A percentile compares a stretch with the other conserved stretches of the same genome.
These are phyloP conservation scores for Neoboletus brunneissimus DNA, from an alignment of 768 basidiomycete genomes.

Conservation along the genomic window DNA sequence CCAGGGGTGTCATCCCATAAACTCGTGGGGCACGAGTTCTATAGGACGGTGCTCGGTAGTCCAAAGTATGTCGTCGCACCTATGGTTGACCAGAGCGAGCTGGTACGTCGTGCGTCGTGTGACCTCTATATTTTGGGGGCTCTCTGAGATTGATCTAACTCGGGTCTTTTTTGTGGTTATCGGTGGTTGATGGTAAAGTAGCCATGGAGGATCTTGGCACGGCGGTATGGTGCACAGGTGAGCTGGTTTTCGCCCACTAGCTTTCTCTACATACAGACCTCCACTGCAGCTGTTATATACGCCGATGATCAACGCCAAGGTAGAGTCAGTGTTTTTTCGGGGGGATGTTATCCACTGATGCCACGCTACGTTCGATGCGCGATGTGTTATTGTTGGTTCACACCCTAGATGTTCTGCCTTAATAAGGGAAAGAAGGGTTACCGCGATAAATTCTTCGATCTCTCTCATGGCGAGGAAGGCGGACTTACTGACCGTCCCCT, in stretches of 20 bases:
- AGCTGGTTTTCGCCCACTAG: not conserved
- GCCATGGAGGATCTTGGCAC: slow-evolving; percentile 87
- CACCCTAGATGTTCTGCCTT: slow-evolving; percentile 59
- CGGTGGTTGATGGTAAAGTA: slow-evolving; percentile 32
- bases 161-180: not conserved
- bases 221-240: slow-evolving; percentile 81
- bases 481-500: slow-evolving; percentile 71
- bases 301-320: slow-evolving; percentile 97
- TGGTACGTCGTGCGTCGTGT: slow-evolving; percentile 52
- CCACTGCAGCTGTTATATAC: slow-evolving; percentile 75
- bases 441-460: slow-evolving; percentile 65
- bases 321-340: slow-evolving; percentile 24
- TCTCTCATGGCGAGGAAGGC: slow-evolving; percentile 79
- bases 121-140: too few relatives aligned
- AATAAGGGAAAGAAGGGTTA: slow-evolving; percentile 39
- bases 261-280: not conserved
- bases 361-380: not conserved
- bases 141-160: too few relatives aligned
- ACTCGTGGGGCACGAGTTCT: slow-evolving; percentile 80
- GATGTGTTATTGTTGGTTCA: not conserved
- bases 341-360: not conserved
- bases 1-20: slow-evolving; percentile 33
- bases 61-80: slow-evolving; percentile 92
- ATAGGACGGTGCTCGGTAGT: slow-evolving; percentile 70
- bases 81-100: slow-evolving; percentile 98